Percentiles rank a stretch among this genome's conserved stretches.
Conservation (phyloP, 768 basidiomycete genomes). For the Hydnum rufescens region DNA sequence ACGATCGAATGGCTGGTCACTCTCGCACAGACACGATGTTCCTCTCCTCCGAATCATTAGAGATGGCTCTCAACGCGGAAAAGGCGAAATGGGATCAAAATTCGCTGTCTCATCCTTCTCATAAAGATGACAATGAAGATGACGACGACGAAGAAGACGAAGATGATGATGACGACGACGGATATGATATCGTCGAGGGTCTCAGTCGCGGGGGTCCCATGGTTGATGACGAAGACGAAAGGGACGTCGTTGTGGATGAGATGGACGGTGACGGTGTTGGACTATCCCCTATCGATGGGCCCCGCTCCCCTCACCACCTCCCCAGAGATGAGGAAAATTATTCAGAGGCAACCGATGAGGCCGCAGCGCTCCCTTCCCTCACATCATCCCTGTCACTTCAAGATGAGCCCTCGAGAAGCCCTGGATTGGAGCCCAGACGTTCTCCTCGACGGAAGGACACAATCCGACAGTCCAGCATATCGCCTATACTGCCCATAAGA, state of each 20-base stretch:
- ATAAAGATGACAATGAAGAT: not conserved
- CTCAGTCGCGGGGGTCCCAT: not conserved
- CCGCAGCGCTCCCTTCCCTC: not conserved
- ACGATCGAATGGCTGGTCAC: not conserved
- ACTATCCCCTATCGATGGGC: not conserved
- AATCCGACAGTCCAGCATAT: not conserved
- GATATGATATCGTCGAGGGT: conserved; percentile 2
- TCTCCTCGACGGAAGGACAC: not conserved
- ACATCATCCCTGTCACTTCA: not conserved
- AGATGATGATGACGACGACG: conserved; percentile 8
- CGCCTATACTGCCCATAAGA: not conserved
- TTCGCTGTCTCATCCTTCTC: not conserved
- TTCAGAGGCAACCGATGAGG: not conserved
- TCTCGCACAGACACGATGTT: conserved; percentile 2
- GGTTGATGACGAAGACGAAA: conserved; percentile 6
- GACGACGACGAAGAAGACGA: not conserved
- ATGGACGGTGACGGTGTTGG: not conserved
- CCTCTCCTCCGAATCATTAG: not conserved
- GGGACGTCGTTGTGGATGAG: conserved; percentile 7
- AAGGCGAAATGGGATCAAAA: not conserved
- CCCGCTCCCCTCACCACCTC: not conserved
- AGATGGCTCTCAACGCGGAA: not conserved
- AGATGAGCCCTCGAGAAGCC: not conserved
- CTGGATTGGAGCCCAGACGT: not conserved
- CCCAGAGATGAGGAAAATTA: not conserved